Base-by-base conservation (phyloP, 441 rosid genomes). In the Gossypium gossypioides region DNA sequence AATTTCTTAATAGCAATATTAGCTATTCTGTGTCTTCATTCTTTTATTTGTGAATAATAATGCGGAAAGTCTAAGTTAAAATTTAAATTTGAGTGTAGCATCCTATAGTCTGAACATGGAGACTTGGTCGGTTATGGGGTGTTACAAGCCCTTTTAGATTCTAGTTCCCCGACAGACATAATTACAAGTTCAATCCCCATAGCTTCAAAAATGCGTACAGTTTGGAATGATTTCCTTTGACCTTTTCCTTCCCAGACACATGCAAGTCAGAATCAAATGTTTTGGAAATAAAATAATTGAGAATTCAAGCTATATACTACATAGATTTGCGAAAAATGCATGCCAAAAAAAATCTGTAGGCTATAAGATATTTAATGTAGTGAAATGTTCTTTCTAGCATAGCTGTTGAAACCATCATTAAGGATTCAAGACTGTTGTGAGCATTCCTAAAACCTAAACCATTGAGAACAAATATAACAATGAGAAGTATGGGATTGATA, bases 171-270 rank as follows among this genome's bases (percentile, higher is more conserved):
- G 16, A 91, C 97, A 69, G 97, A 91, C 96, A 94, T 91, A 48
- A 94, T 89, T 50, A 94, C 92, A 37, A 96, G 96, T 76, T 90
- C 97, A 72, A 91, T 76, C 75, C 96, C 97, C 97, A 90, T 82
- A 48, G 91, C 84, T 78, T 87, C 93, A 79, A 94, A 94, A 77
- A 90, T 85, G 71, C 91, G 90, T 80, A 90, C 97, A 2, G 98
- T 89, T 84, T 94, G 97, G 82, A 94, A 91, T 71, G 98, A 86
- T 80, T 94, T 91, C 57, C 97, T 96, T 80, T 94, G 97, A 37
- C 97, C 96, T 84, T 94, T 94, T 75, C 98, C 97, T 80, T 97
- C 97, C 98, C 96, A 94, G 3, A 91, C 85, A 79, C 98, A 97
- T 94, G 76, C 21, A 64, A 58, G 13, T 60, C 58, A 75, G 22